Conservation (phyloP, 2,329 filamentous ascomycete genomes). For the Fusarium sp. region DNA sequence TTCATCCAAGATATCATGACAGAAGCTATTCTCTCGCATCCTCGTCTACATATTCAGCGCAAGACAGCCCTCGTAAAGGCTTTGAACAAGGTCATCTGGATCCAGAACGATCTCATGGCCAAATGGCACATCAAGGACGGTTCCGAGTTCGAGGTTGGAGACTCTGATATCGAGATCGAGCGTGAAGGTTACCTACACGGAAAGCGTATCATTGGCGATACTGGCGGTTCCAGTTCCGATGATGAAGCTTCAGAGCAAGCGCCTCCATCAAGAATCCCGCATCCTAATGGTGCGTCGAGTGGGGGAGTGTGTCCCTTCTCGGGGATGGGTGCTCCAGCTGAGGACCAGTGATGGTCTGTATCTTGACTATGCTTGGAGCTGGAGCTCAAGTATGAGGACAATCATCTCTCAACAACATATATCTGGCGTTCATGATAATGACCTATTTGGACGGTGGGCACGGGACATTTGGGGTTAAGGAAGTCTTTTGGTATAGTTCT, state of each 20-base stretch:
- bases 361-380: neutral
- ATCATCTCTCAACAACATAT: constrained; percentile 18
- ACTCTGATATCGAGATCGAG: constrained; percentile 64
- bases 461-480: constrained; percentile 15
- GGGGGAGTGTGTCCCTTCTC: constrained; percentile 46
- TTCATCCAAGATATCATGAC: constrained; percentile 83
- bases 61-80: constrained; percentile 82
- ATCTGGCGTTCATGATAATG: constrained; percentile 32
- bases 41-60: constrained; percentile 71
- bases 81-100: constrained; percentile 85
- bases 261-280: constrained; percentile 27
- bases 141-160: constrained; percentile 65
- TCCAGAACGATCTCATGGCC: constrained; percentile 88
- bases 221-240: constrained; percentile 29
- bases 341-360: constrained; percentile 9
- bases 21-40: constrained; percentile 79
- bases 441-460: constrained; percentile 18
- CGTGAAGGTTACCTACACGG: constrained; percentile 73
- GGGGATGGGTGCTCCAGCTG: constrained; percentile 39
- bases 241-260: constrained; percentile 38
- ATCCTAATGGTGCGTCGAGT: constrained; percentile 28
- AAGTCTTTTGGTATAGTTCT: constrained; percentile 11
- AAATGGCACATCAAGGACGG: constrained; percentile 81
- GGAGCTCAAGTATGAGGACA: neutral
- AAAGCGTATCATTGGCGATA: constrained; percentile 65